Percentiles rank a stretch among this genome's conserved stretches.
phyloP scores from a whole-genome alignment of 1,284 basidiomycete genomes.

The Ceratobasidium sp. region DNA sequence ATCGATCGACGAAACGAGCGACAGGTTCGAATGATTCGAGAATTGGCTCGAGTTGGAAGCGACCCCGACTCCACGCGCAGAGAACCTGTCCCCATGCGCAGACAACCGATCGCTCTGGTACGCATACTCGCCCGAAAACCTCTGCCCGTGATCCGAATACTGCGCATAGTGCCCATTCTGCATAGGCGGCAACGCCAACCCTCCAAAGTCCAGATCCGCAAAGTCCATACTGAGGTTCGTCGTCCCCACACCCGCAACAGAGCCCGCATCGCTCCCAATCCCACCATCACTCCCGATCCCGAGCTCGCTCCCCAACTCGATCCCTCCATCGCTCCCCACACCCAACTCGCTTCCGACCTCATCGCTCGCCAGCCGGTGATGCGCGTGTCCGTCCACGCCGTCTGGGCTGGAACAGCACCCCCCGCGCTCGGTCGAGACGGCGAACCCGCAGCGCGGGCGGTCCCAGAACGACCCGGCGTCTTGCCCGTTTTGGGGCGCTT shows the following conservation, averaged over 20 bases:
- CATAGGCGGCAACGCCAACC: conserved; percentile 20
- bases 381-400: conserved; percentile 28
- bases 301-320: conserved; percentile 31
- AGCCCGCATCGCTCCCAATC: conserved; percentile 19
- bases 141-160: conserved; percentile 27
- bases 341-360: conserved; percentile 42
- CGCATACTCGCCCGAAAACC: conserved; percentile 33
- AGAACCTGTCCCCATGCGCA: conserved; percentile 2
- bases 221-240: conserved; percentile 38
- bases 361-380: conserved; percentile 19
- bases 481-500: conserved; percentile 1
- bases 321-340: conserved; percentile 31
- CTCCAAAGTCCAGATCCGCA: conserved; percentile 39
- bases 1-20: conserved; percentile 41
- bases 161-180: conserved; percentile 1
- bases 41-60: conserved; percentile 38
- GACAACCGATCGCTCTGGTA: background rate
- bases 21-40: conserved; percentile 43
- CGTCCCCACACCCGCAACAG: conserved; percentile 19
- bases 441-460: conserved; percentile 33
- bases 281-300: conserved; percentile 34
- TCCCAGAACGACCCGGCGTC: conserved; percentile 27
- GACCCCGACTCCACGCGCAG: conserved; percentile 12
- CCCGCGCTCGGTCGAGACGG: conserved; percentile 42
- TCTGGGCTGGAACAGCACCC: conserved; percentile 10